Evolutionary conservation across 2,329 filamentous ascomycete species (phyloP).

Genomic region (Aspergillus neoniger): DNA sequence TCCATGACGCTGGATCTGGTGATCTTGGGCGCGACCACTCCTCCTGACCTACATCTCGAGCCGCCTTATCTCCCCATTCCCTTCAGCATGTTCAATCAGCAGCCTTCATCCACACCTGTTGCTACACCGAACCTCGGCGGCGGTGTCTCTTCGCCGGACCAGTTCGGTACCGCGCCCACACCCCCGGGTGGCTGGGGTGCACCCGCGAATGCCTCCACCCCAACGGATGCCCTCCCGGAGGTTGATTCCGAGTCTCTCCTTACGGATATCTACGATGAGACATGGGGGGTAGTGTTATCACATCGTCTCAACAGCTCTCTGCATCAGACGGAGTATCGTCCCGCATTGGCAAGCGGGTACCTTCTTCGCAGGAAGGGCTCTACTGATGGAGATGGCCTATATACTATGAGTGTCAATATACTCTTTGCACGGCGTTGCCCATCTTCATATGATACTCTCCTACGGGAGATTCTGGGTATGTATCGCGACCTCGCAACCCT

Average conservation of each 20-base stretch:
- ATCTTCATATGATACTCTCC: conserved; percentile 35
- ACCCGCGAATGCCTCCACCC: conserved; percentile 41
- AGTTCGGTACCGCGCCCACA: conserved; percentile 43
- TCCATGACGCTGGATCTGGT: conserved; percentile 38
- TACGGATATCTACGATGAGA: conserved; percentile 60
- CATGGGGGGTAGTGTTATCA: conserved; percentile 59
- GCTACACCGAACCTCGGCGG: conserved; percentile 41
- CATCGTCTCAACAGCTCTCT: conserved; percentile 48
- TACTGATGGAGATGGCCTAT: conserved; percentile 45
- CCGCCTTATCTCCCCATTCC: conserved; percentile 36
- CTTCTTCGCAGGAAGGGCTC: conserved; percentile 48
- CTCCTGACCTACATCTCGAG: conserved; percentile 39
- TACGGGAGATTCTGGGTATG: conserved; percentile 47
- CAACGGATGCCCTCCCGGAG: conserved; percentile 40
- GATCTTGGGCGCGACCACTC: conserved; percentile 38
- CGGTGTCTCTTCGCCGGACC: conserved; percentile 45
- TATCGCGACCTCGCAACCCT: conserved; percentile 49
- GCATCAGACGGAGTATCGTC: conserved; percentile 45
- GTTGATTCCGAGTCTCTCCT: conserved; percentile 59
- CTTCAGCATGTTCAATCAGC: conserved; percentile 34
- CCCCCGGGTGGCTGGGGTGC: conserved; percentile 32
- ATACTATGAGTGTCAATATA: conserved; percentile 46
- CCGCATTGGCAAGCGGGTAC: conserved; percentile 49
- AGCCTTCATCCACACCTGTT: conserved; percentile 40
- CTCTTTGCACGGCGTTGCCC: conserved; percentile 37